A percentile compares a stretch with the other conserved stretches of the same genome.
Conservation (phyloP, 495 filamentous ascomycete species). For the Filosporella fistucella region DNA sequence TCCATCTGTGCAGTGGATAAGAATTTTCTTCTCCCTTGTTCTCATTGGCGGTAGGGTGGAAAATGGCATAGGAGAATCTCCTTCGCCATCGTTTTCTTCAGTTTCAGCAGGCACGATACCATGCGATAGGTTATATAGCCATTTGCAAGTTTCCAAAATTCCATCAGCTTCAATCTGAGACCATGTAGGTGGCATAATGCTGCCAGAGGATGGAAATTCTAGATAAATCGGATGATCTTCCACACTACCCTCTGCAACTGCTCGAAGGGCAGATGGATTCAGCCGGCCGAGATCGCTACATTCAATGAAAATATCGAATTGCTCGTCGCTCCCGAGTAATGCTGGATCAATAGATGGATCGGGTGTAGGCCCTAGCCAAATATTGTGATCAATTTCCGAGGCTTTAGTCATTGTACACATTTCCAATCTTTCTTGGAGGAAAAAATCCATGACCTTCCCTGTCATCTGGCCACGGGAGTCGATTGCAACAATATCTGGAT, state of each 20-base stretch:
- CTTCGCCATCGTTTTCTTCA: constrained; percentile 45
- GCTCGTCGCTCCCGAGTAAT: constrained; percentile 29
- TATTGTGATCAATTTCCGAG: constrained; percentile 81
- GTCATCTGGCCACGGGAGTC: constrained; percentile 70
- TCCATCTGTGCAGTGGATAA: constrained; percentile 92
- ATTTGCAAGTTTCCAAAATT: constrained; percentile 79
- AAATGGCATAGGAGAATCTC: constrained; percentile 40
- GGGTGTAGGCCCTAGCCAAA: constrained; percentile 87
- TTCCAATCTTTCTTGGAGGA: constrained; percentile 81
- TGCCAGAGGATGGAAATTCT: constrained; percentile 91
- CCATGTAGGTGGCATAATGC: constrained; percentile 77
- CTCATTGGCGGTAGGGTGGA: neutral
- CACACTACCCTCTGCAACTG: constrained; percentile 29
- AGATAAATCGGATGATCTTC: constrained; percentile 42
- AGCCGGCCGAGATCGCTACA: constrained; percentile 74
- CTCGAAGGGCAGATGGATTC: constrained; percentile 49
- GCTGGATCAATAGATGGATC: constrained; percentile 44
- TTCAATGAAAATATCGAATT: constrained; percentile 78
- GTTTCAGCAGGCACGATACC: constrained; percentile 38
- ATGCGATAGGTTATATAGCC: constrained; percentile 79
- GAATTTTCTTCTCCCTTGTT: constrained; percentile 49
- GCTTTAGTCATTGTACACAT: constrained; percentile 92
- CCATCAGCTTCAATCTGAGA: constrained; percentile 75
- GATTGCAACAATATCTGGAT: constrained; percentile 65
- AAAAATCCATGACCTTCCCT: constrained; percentile 82